phyloP scores from a whole-genome alignment of 345 rosid species.

The Pugionium dolabratum region DNA sequence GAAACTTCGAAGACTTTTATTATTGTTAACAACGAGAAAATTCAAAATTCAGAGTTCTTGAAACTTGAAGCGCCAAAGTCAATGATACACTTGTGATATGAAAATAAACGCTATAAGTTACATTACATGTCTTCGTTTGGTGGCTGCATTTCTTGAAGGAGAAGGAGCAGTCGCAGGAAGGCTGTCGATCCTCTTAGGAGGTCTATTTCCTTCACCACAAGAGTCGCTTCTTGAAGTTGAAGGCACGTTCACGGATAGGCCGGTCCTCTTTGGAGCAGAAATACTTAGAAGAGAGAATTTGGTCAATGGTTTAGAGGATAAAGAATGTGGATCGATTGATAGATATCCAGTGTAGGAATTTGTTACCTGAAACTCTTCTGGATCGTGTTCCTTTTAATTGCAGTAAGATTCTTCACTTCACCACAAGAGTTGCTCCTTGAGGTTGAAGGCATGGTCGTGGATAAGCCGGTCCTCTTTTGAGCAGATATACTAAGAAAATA shows the following conservation, averaged over 20 bases:
- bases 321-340: not conserved
- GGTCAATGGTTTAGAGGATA: not conserved
- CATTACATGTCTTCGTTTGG: constrained; percentile 27
- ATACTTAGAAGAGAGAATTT: constrained; percentile 21
- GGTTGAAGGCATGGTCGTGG: constrained; percentile 27
- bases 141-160: constrained; percentile 25
- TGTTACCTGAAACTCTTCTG: constrained; percentile 62
- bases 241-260: constrained; percentile 5
- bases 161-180: constrained; percentile 24
- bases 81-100: constrained; percentile 9
- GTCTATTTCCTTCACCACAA: constrained; percentile 4
- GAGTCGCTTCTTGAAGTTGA: constrained; percentile 29
- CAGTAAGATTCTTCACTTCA: constrained; percentile 58
- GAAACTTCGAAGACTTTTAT: constrained; percentile 5
- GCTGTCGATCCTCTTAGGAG: constrained; percentile 26
- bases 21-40: not conserved
- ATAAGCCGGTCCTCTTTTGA: constrained; percentile 24
- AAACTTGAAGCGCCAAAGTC: constrained; percentile 23
- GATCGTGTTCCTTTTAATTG: constrained; percentile 61
- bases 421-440: constrained; percentile 24
- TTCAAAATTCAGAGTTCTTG: constrained; percentile 2
- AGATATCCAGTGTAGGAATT: not conserved
- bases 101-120: constrained; percentile 1
- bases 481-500: constrained; percentile 35
- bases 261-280: constrained; percentile 32